Percentiles rank a stretch among this genome's conserved stretches.
Evolutionary conservation across 352 stramenopile genomes (phyloP).

Genomic region (Phytophthora pisi): DNA sequence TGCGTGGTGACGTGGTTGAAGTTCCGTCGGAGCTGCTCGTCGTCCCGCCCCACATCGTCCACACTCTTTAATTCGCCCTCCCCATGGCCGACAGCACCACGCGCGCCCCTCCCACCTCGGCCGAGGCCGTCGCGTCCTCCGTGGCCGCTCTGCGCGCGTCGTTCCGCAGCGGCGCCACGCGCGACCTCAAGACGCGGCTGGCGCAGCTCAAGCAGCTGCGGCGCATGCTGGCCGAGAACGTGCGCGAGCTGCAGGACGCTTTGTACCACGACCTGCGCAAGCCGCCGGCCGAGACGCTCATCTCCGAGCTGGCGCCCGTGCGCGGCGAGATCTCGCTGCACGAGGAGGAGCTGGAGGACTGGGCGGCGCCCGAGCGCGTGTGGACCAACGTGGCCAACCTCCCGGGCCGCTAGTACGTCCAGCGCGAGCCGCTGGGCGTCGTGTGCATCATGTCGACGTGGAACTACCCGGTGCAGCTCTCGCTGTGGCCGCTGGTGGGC

Average conservation of each 20-base stretch:
- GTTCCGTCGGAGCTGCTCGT: not conserved
- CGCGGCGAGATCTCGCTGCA: slow-evolving; percentile 68
- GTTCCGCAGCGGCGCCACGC: slow-evolving; percentile 58
- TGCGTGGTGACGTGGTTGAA: not conserved
- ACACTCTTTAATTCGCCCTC: too few species aligned
- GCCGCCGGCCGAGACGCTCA: slow-evolving; percentile 63
- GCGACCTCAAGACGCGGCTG: slow-evolving; percentile 46
- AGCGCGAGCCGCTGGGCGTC: slow-evolving; percentile 78
- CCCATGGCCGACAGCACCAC: slow-evolving; percentile 12
- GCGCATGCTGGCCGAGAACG: slow-evolving; percentile 55
- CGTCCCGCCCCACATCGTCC: too few species aligned
- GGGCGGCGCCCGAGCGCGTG: slow-evolving; percentile 58
- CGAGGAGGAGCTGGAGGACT: slow-evolving; percentile 65
- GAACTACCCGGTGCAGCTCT: slow-evolving; percentile 91
- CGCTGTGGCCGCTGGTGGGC: slow-evolving; percentile 74
- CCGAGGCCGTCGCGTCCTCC: slow-evolving; percentile 47
- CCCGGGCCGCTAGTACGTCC: slow-evolving; percentile 55
- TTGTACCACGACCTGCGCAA: slow-evolving; percentile 73
- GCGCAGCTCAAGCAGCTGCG: slow-evolving; percentile 51
- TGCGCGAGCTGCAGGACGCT: slow-evolving; percentile 51
- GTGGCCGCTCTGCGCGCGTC: slow-evolving; percentile 53
- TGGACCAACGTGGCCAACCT: slow-evolving; percentile 59
- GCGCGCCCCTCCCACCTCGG: slow-evolving; percentile 32
- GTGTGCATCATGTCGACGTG: slow-evolving; percentile 89
- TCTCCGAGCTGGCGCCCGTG: slow-evolving; percentile 60